Evolutionary conservation across 331 rosid species (phyloP).

Genomic region (Cydonia oblonga): DNA sequence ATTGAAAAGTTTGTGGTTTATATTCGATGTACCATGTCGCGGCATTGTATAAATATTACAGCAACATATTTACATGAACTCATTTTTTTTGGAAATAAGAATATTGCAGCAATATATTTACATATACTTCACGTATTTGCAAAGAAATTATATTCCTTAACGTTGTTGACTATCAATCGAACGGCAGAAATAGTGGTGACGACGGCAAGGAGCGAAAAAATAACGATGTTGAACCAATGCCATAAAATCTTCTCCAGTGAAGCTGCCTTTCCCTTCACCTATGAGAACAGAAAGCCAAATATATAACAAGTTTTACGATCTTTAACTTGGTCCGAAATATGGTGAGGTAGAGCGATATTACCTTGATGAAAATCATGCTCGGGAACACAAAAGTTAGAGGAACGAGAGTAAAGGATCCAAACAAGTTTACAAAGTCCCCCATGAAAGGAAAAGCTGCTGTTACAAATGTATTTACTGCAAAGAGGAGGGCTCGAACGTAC

Average conservation of each 20-base stretch:
- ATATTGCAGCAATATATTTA: background rate
- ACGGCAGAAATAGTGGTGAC: conserved; percentile 40
- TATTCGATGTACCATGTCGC: background rate
- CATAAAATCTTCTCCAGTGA: conserved; percentile 33
- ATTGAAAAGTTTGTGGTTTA: background rate
- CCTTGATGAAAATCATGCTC: conserved; percentile 61
- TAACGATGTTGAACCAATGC: conserved; percentile 44
- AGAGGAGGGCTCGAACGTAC: conserved; percentile 25
- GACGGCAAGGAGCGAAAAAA: conserved; percentile 29
- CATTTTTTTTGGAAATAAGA: background rate
- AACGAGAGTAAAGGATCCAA: conserved; percentile 39
- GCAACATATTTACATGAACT: background rate
- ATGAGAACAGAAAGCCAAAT: background rate
- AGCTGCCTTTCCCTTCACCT: conserved; percentile 45
- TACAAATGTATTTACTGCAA: conserved; percentile 28
- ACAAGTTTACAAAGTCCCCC: conserved; percentile 46
- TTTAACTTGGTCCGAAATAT: background rate
- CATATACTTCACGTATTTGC: conserved; percentile 30
- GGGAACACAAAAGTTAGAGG: conserved; percentile 54
- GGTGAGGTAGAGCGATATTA: background rate
- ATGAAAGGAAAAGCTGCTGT: conserved; percentile 50
- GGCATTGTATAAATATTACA: background rate
- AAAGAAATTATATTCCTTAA: conserved; percentile 33
- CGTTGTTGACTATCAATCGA: conserved; percentile 29
- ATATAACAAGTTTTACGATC: background rate